phyloP scores from a whole-genome alignment of 2,329 filamentous ascomycete species.

The Teratosphaeria gauchensis region DNA sequence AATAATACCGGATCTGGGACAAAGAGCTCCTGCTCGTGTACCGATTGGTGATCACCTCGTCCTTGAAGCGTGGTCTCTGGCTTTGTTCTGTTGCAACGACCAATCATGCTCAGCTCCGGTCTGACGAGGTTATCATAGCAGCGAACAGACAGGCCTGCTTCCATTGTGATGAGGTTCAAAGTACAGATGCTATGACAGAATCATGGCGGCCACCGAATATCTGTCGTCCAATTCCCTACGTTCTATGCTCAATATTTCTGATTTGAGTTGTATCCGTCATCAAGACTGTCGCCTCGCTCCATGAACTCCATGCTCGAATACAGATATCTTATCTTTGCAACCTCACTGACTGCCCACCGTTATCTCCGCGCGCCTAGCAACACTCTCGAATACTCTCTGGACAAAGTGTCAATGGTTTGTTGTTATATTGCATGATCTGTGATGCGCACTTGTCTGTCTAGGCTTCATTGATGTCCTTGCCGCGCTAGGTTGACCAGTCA shows the following conservation, averaged over 20 bases:
- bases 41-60: neutral
- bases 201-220: neutral
- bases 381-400: too few species aligned
- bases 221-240: too few species aligned
- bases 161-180: neutral
- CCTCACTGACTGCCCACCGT: too few species aligned
- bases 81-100: neutral
- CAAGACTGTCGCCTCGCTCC: neutral
- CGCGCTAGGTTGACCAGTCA: conserved; percentile 1
- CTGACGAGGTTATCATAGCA: neutral
- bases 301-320: neutral
- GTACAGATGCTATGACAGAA: neutral
- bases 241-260: too few species aligned
- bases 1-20: neutral
- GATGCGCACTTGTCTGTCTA: neutral
- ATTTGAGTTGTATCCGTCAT: neutral
- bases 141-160: neutral
- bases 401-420: neutral
- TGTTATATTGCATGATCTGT: neutral
- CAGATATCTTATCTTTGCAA: too few species aligned
- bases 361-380: too few species aligned
- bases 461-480: neutral
- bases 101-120: neutral
- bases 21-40: neutral
- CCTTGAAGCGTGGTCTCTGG: neutral